Conservation (phyloP, 2,329 filamentous ascomycete species). For the Penicillium sp. region DNA sequence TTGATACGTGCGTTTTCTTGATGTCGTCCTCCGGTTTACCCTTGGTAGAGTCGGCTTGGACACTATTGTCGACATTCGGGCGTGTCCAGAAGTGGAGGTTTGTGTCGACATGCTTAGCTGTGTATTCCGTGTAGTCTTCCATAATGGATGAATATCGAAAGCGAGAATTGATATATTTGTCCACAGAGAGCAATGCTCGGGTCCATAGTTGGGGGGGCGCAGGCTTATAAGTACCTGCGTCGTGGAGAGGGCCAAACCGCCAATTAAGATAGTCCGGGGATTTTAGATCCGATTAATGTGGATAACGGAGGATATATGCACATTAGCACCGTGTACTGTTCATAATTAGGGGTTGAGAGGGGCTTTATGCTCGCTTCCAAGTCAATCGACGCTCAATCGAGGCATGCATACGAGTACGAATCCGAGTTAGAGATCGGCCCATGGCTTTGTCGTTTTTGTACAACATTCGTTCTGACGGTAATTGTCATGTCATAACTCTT, state of each 20-base stretch:
- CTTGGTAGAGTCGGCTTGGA: neutral
- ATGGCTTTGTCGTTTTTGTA: neutral
- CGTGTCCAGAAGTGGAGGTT: constrained; percentile 8
- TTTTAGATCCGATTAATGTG: neutral
- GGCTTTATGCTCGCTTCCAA: neutral
- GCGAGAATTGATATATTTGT: neutral
- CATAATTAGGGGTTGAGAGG: neutral
- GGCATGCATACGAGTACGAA: constrained; percentile 2
- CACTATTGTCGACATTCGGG: neutral
- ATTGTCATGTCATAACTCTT: too few species aligned
- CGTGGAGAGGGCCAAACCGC: neutral
- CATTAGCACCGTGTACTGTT: neutral
- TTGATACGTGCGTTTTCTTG: neutral
- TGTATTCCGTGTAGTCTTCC: neutral
- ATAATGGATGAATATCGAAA: neutral
- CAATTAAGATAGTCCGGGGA: neutral
- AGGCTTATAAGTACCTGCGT: neutral
- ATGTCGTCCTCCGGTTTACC: neutral
- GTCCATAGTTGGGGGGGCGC: neutral
- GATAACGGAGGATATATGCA: constrained; percentile 17
- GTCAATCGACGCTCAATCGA: neutral
- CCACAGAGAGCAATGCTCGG: neutral
- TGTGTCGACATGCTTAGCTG: neutral
- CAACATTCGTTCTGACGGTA: neutral
- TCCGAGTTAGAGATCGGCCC: neutral